Conservation (phyloP, 2,329 filamentous ascomycete genomes). For the Paracamarosporium sp. region DNA sequence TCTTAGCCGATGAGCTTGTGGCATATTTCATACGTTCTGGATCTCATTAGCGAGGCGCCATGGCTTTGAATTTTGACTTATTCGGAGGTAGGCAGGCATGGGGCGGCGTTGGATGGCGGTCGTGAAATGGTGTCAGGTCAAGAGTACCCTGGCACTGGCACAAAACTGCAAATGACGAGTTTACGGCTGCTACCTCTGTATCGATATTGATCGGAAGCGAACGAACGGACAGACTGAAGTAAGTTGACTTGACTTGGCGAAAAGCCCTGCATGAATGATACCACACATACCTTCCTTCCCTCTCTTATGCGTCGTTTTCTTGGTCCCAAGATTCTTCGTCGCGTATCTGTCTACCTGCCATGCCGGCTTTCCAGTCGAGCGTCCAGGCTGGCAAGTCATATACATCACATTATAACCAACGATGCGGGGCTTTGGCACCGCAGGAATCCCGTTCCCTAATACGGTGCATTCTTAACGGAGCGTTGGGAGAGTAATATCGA, state of each 20-base stretch:
- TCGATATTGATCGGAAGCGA: neutral
- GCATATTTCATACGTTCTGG: neutral
- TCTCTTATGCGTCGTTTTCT: too few species aligned
- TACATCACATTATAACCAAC: constrained; percentile 42
- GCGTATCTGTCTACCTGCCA: neutral
- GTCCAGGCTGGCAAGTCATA: neutral
- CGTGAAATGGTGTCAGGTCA: neutral
- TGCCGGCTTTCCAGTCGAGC: neutral
- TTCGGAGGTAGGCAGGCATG: neutral
- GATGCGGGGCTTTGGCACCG: constrained; percentile 53
- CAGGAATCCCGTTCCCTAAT: constrained; percentile 46
- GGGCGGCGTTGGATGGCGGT: neutral
- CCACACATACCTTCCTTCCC: neutral
- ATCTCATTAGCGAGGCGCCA: constrained; percentile 22
- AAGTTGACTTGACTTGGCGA: neutral
- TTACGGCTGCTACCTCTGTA: constrained; percentile 1
- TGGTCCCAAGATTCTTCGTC: too few species aligned
- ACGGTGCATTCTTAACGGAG: constrained; percentile 54
- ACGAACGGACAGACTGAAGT: neutral
- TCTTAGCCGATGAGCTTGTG: neutral
- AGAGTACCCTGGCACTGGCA: neutral
- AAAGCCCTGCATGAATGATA: constrained; percentile 3
- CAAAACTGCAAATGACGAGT: neutral
- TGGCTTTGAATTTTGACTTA: constrained; percentile 1
- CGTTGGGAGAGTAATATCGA: constrained; percentile 50